These are phyloP conservation scores for Fusarium incarnatum DNA, from an alignment of 2,329 filamentous ascomycete species.

Conservation along the genomic window DNA sequence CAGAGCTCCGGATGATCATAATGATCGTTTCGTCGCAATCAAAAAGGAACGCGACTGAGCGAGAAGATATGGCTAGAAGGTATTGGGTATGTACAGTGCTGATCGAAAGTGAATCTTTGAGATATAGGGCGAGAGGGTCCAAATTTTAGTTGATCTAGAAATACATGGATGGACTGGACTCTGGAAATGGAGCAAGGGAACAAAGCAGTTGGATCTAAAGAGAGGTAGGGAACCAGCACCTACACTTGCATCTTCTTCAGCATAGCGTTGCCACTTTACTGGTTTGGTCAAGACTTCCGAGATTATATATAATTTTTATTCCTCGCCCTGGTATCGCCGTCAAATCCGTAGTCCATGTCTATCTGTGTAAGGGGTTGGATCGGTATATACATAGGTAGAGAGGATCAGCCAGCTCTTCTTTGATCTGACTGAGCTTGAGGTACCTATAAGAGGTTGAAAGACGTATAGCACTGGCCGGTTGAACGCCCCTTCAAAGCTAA, in stretches of 20 bases:
- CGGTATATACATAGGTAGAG: conserved; percentile 36
- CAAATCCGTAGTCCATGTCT: conserved; percentile 29
- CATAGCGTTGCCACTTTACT: conserved; percentile 28
- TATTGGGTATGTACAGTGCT: background rate
- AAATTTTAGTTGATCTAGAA: background rate
- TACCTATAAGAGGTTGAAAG: conserved; percentile 10
- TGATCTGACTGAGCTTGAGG: conserved; percentile 16
- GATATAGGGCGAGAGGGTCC: background rate
- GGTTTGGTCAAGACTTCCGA: background rate
- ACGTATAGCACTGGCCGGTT: conserved; percentile 40
- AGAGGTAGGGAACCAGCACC: conserved; percentile 33
- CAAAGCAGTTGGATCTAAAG: conserved; percentile 6
- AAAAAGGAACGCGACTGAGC: conserved; percentile 48
- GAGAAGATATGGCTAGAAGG: background rate
- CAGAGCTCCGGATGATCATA: conserved; percentile 66
- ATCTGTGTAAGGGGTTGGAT: conserved; percentile 22
- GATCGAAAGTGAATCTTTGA: background rate
- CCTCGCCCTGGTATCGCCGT: conserved; percentile 15
- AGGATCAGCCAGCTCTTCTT: conserved; percentile 12
- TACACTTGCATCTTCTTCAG: conserved; percentile 24
- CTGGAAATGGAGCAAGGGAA: background rate
- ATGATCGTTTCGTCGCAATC: conserved; percentile 46
- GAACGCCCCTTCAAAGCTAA: conserved; percentile 41
- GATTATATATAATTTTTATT: conserved; percentile 1
- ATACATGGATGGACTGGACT: background rate